Base-by-base conservation (phyloP, 2,329 filamentous ascomycete species). In the Beauveria sp. region DNA sequence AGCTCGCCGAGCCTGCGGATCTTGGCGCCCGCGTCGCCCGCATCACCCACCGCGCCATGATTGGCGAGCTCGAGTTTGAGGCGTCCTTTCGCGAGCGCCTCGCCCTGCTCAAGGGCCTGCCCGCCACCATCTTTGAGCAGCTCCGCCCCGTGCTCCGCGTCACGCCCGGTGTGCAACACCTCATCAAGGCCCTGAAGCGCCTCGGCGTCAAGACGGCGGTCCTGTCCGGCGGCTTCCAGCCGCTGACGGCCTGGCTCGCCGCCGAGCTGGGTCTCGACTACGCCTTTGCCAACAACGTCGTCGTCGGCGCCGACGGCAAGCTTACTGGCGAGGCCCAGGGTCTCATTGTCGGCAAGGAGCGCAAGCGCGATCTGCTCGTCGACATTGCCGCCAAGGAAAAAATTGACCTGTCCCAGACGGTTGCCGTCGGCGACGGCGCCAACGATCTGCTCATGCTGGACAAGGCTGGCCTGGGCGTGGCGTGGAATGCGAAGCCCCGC, bases 31-130 rank as follows among this genome's bases (percentile, higher is more conserved):
- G 90, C 68, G 93, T 99, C 44, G 89, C 91, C 10, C 85, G 88
- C 68, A 97, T 99, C 67, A 99, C 94, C 0, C 88, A 88, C 63
- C 88, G 92, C 40, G 93, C 94, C 41, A 99, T 99, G 94, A 87
- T 93, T 66, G 94, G 94, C 63, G 92, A 97, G 77, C 80, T 97
- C 41, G 92, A 97, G 72, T 99, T 99, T 67, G 87, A 92, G 57
- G 84, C 84, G 0, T 92, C 90, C 1, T 86, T 99, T 70, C 85
- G 87, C 62, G 90, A 90, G 71, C 84, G 94, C 22, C 91, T 96
- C 30, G 82, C 82, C 46, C 80, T 97, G 48, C 83, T 99, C 46
- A 89, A 88, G 67, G 93, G 92, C 37, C 85, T 97, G 8, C 85
- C 90, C 0, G 86, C 83, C 10, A 84, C 84, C 61, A 87, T 97